phyloP scores from a whole-genome alignment of 331 rosid genomes.

The Malus hybrid region DNA sequence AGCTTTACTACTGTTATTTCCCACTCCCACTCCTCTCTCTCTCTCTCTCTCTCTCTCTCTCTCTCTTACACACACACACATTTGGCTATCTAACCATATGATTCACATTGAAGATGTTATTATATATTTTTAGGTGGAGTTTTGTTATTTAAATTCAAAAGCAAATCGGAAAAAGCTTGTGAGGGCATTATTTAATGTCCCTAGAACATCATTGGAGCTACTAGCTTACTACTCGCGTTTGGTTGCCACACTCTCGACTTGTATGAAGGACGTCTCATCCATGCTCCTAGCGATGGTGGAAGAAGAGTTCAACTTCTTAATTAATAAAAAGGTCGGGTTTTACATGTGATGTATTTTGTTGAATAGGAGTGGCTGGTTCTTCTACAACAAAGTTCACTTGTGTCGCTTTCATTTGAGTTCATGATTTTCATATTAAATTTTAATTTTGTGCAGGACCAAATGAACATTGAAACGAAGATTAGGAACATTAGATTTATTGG shows the following conservation, averaged over 20 bases:
- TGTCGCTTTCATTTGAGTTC: not conserved
- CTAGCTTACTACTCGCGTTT: slow-evolving; percentile 92
- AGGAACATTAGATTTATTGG: slow-evolving; percentile 97
- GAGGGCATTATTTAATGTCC: slow-evolving; percentile 91
- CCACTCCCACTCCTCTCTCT: not conserved
- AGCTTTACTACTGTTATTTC: slow-evolving; percentile 8
- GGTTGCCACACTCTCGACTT: slow-evolving; percentile 93
- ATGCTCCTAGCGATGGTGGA: slow-evolving; percentile 87
- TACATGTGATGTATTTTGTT: not conserved
- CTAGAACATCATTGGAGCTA: slow-evolving; percentile 93
- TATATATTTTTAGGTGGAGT: slow-evolving; percentile 65
- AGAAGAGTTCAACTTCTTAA: slow-evolving; percentile 94
- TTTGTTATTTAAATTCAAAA: slow-evolving; percentile 94
- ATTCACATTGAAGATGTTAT: slow-evolving; percentile 4
- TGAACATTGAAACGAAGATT: slow-evolving; percentile 97
- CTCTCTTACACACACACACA: not conserved
- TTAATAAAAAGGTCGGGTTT: slow-evolving; percentile 80
- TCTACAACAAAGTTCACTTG: not conserved
- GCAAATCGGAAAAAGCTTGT: slow-evolving; percentile 87
- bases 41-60: not conserved
- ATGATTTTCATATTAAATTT: slow-evolving; percentile 8
- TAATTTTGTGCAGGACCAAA: slow-evolving; percentile 76
- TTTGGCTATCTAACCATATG: not conserved
- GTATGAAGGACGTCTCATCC: slow-evolving; percentile 93
- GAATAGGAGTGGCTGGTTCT: not conserved